Percentiles rank a stretch among this genome's conserved stretches.
These are phyloP conservation scores for Fusarium nisikadoi DNA, from an alignment of 2,329 filamentous ascomycete genomes.

Conservation along the genomic window DNA sequence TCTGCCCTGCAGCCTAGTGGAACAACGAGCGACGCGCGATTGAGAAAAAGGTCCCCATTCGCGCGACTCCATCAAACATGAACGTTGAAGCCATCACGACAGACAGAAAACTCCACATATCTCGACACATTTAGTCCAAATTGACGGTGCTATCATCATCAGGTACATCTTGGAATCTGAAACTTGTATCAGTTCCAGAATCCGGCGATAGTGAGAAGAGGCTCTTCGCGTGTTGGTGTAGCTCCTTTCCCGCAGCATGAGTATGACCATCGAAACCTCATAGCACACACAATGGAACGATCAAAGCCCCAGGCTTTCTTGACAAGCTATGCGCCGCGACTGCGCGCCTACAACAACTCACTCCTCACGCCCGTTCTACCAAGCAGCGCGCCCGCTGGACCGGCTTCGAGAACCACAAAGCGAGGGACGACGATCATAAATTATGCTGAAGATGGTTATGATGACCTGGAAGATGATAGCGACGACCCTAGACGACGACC, in stretches of 20 bases:
- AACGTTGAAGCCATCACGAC: conserved; percentile 38
- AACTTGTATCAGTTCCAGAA: neutral
- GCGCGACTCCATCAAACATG: conserved; percentile 45
- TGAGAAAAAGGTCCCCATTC: conserved; percentile 45
- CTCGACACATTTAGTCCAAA: neutral
- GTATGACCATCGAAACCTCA: conserved; percentile 41
- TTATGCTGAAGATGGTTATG: conserved; percentile 95
- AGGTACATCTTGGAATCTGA: neutral
- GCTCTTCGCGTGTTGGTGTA: conserved; percentile 36
- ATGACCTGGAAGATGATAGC: conserved; percentile 79
- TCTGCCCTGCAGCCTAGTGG: conserved; percentile 32
- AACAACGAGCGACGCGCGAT: conserved; percentile 46
- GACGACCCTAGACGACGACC: conserved; percentile 81
- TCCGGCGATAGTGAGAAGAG: conserved; percentile 21
- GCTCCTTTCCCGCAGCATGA: conserved; percentile 46
- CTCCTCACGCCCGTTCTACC: conserved; percentile 87
- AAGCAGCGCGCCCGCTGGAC: conserved; percentile 71
- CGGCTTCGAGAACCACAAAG: conserved; percentile 88
- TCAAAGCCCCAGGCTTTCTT: conserved; percentile 83
- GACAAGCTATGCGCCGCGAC: conserved; percentile 88
- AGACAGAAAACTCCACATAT: conserved; percentile 25
- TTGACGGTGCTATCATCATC: neutral
- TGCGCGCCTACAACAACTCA: conserved; percentile 91
- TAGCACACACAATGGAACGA: conserved; percentile 58
- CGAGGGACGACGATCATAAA: conserved; percentile 96